A percentile compares a stretch with the other conserved stretches of the same genome.
phyloP scores from a whole-genome alignment of 345 rosid species.

The Capsella bursapastoris region DNA sequence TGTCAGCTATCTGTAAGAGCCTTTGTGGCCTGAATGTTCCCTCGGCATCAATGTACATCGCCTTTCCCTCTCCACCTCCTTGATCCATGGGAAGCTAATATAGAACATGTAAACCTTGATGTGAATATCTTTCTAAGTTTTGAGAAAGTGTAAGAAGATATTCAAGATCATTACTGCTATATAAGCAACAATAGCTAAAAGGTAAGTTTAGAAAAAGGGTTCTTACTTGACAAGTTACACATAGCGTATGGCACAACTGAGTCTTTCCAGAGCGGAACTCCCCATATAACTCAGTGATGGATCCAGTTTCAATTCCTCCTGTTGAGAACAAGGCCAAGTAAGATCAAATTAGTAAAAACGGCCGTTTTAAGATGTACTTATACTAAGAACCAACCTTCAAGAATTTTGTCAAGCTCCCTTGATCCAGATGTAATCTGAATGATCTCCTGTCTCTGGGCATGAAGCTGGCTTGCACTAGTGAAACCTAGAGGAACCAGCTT shows the following conservation, averaged over 20 bases:
- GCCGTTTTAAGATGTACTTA: not conserved
- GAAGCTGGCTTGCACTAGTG: constrained; percentile 89
- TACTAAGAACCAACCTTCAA: constrained; percentile 63
- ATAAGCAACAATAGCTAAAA: constrained; percentile 5
- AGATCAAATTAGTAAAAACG: constrained; percentile 21
- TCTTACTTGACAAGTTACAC: constrained; percentile 96
- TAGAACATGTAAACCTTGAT: constrained; percentile 4
- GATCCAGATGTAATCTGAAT: constrained; percentile 98
- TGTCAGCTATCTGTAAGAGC: constrained; percentile 90
- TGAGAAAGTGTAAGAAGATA: not conserved
- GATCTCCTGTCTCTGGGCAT: constrained; percentile 91
- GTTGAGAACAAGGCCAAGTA: constrained; percentile 26
- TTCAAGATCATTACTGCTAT: not conserved
- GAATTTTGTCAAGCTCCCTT: constrained; percentile 88
- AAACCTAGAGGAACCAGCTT: constrained; percentile 92
- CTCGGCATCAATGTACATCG: constrained; percentile 98
- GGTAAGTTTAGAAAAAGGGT: constrained; percentile 6
- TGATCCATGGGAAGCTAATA: constrained; percentile 95
- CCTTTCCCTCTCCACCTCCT: constrained; percentile 99
- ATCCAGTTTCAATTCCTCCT: constrained; percentile 98
- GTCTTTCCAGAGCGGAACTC: constrained; percentile 99
- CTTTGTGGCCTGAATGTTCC: constrained; percentile 98
- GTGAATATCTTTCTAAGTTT: constrained; percentile 21
- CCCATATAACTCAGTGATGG: constrained; percentile 94
- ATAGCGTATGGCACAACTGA: constrained; percentile 94